phyloP scores from a whole-genome alignment of 441 rosid species.

The Populus trichocarpa region DNA sequence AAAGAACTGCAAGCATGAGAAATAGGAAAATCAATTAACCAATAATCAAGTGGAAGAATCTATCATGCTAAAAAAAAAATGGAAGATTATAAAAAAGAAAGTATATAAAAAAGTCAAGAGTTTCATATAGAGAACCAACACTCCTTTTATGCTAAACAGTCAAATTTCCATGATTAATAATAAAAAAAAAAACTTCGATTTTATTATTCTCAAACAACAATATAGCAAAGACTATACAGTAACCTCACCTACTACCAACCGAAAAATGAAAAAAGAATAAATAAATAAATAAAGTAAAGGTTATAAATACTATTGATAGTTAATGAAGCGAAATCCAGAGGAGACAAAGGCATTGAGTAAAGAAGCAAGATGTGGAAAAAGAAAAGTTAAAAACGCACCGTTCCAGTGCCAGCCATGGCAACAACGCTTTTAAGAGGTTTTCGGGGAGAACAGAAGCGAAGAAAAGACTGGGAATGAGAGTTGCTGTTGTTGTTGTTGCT shows the following conservation, averaged over 20 bases:
- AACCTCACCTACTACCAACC: neutral
- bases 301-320: neutral
- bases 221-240: neutral
- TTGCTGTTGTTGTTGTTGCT: neutral
- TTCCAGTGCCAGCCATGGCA: constrained; percentile 93
- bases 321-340: neutral
- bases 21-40: constrained; percentile 9
- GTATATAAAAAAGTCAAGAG: neutral
- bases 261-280: neutral
- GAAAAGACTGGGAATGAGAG: constrained; percentile 36
- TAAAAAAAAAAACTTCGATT: neutral
- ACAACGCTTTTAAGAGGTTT: constrained; percentile 54
- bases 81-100: neutral
- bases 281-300: neutral
- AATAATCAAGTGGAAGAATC: neutral
- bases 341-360: neutral
- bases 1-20: constrained; percentile 70
- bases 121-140: neutral
- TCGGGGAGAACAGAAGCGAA: constrained; percentile 46
- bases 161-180: neutral
- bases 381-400: constrained; percentile 32
- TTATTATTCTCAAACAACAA: neutral
- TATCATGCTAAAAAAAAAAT: neutral
- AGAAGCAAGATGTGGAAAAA: neutral
- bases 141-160: neutral